A percentile compares a stretch with the other conserved stretches of the same genome.
Conservation (phyloP, 208 protist species). For the Naegleria fowleri region DNA sequence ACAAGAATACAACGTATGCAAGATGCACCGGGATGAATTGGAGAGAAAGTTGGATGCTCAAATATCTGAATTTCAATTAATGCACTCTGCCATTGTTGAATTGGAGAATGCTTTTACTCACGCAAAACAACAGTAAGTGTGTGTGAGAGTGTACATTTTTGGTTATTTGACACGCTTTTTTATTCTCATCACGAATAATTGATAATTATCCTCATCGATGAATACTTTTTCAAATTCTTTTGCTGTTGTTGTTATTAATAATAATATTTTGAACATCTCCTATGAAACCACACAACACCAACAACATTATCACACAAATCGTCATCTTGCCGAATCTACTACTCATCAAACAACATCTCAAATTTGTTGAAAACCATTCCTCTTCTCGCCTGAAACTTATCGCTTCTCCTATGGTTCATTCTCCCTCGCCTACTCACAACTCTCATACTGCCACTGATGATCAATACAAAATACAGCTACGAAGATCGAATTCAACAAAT, state of each 20-base stretch:
- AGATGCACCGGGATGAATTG: not conserved
- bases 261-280: not conserved
- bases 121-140: conserved; percentile 10
- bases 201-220: no score
- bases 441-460: no score
- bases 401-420: no score
- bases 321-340: no score
- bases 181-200: not conserved
- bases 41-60: conserved; percentile 18
- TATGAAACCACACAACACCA: no score
- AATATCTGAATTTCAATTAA: not conserved
- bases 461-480: not conserved
- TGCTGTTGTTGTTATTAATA: not conserved
- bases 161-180: no score
- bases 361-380: no score
- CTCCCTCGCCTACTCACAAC: no score
- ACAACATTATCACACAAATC: no score
- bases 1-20: not conserved
- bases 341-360: no score
- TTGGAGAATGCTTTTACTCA: not conserved
- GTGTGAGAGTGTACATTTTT: not conserved
- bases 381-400: no score
- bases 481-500: conserved; percentile 9
- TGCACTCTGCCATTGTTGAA: not conserved
- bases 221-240: not conserved